Evolutionary conservation across 768 basidiomycete species (phyloP), one percentile per base, ranked within the genome.

Genomic region (Mycena polygramma): DNA sequence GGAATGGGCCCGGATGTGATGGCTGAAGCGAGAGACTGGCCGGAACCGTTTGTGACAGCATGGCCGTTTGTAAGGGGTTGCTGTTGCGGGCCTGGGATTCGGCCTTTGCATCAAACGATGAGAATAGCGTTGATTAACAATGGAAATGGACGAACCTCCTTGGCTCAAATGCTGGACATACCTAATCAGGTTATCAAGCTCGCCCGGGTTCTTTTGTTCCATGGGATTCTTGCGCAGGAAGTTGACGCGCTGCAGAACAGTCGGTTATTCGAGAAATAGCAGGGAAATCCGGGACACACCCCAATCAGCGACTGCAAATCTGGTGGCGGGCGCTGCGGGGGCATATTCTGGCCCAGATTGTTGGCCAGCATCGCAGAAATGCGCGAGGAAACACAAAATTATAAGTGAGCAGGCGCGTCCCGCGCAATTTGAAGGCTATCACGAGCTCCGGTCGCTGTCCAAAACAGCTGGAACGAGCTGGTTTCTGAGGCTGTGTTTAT

Each of bases 1-100:
- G 90, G 86, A 26, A 84, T 78, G 52, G 87, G 83, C 8, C 89
- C 90, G 7, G 86, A 83, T 15, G 85, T 79, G 63, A 88, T 78
- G 49, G 87, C 83, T 52, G 79, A 78, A 15, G 84, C 80, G 36
- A 79, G 75, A 39, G 67, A 64, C 54, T 84, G 76, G 37, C 81
- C 77, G 0, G 75, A 69, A 17, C 78, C 72, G n/a, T 76, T 67
- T 48, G 66, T 64, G 53, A 65, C 55, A 10, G 65, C 52, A 74
- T n/a, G 61, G 64, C 85, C 83, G 74, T 87, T 87, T 35, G 83
- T 79, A 43, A 86, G 76, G 45, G 82, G 72, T 69, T 71, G 77
- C 54, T 69, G 72, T 61, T 48, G 76, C 53, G 60, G 74, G 61
- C 71, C 75, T 67, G 72, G 74, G 76, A 80, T 80, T 78, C 65